Percentiles rank a stretch among this genome's conserved stretches.
phyloP scores from a whole-genome alignment of 805 yeast species.

The Nakazawaea ishiwadae region DNA sequence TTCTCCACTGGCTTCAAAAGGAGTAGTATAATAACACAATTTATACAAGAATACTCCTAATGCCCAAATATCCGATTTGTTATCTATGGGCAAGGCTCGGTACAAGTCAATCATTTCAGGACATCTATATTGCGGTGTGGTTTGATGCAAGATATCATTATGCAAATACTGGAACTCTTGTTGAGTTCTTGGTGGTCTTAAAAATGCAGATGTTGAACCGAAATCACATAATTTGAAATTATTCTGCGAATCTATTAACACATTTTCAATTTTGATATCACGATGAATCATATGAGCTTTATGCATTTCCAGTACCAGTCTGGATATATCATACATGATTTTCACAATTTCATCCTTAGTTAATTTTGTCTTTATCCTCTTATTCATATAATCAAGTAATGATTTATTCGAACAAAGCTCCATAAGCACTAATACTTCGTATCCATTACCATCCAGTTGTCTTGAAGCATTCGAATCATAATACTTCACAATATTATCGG shows the following conservation, averaged over 20 bases:
- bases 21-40: slow-evolving; percentile 88
- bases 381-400: slow-evolving; percentile 87
- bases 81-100: slow-evolving; percentile 80
- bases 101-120: slow-evolving; percentile 96
- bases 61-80: slow-evolving; percentile 96
- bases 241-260: slow-evolving; percentile 65
- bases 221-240: slow-evolving; percentile 87
- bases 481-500: slow-evolving; percentile 59
- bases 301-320: slow-evolving; percentile 86
- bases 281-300: slow-evolving; percentile 75
- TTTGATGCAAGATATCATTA: slow-evolving; percentile 82
- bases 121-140: slow-evolving; percentile 92
- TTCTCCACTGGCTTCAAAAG: slow-evolving; percentile 80
- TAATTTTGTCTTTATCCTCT: slow-evolving; percentile 72
- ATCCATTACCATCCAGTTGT: slow-evolving; percentile 44
- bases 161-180: slow-evolving; percentile 72
- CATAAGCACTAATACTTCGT: slow-evolving; percentile 90
- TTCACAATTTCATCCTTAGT: slow-evolving; percentile 71
- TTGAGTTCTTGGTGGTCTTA: slow-evolving; percentile 70
- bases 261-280: slow-evolving; percentile 93
- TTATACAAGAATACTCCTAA: slow-evolving; percentile 88
- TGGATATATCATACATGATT: slow-evolving; percentile 77
- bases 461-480: slow-evolving; percentile 76
- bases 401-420: slow-evolving; percentile 88
- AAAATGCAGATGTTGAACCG: slow-evolving; percentile 75